These are phyloP conservation scores for Penicillium macrosclerotiorum DNA, from an alignment of 495 filamentous ascomycete species.

Conservation along the genomic window DNA sequence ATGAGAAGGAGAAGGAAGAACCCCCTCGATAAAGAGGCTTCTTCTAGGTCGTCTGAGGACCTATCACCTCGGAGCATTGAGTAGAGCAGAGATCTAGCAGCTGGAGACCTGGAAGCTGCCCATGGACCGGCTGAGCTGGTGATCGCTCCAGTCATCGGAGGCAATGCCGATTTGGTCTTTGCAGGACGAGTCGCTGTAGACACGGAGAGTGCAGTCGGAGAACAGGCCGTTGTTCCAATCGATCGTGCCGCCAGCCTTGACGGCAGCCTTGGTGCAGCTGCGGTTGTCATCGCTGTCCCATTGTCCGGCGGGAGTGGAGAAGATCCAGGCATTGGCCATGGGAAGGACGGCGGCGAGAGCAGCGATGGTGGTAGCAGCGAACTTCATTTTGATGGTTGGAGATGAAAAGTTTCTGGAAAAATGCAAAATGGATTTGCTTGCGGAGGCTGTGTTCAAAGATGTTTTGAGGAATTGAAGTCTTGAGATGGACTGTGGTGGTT, in stretches of 20 bases:
- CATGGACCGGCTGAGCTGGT: constrained; percentile 5
- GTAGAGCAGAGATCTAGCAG: constrained; percentile 1
- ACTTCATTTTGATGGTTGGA: constrained; percentile 6
- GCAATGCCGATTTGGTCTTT: constrained; percentile 12
- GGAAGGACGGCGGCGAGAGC: constrained; percentile 7
- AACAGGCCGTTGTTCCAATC: constrained; percentile 9
- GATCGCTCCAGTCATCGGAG: constrained; percentile 11
- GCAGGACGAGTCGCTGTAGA: constrained; percentile 10
- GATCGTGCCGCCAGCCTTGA: constrained; percentile 1
- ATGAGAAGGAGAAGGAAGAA: too few relatives aligned
- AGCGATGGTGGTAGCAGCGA: constrained; percentile 7
- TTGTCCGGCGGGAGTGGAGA: constrained; percentile 8
- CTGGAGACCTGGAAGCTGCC: constrained; percentile 7
- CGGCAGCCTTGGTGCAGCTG: constrained; percentile 7
- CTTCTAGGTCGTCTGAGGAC: too few relatives aligned
- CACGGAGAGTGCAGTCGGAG: constrained; percentile 7
- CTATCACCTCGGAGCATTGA: too few relatives aligned
- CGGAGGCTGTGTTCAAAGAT: too few relatives aligned
- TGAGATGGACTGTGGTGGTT: too few relatives aligned
- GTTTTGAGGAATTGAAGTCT: too few relatives aligned
- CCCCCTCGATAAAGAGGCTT: too few relatives aligned
- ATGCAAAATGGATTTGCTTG: too few relatives aligned
- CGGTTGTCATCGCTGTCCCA: constrained; percentile 13
- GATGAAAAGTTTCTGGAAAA: too few relatives aligned
- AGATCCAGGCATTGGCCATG: constrained; percentile 18